Evolutionary conservation across 1,284 basidiomycete species (phyloP).

Genomic region (Malassezia restricta): DNA sequence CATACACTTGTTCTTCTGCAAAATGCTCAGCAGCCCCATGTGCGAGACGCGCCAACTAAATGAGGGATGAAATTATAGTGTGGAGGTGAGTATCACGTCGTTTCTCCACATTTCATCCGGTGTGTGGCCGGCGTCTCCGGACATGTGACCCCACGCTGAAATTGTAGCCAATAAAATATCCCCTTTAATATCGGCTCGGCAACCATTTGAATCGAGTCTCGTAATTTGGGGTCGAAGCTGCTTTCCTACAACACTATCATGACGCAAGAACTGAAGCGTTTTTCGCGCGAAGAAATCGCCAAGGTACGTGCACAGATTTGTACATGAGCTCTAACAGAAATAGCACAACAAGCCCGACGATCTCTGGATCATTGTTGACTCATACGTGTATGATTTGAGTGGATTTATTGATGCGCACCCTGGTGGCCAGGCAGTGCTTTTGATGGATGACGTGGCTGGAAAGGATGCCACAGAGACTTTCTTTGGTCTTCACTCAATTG

Average conservation of each 20-base stretch:
- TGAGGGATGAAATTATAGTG: too few species aligned
- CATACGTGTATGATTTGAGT: constrained; percentile 43
- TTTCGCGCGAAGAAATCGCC: constrained; percentile 13
- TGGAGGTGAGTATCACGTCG: too few species aligned
- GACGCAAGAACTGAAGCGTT: constrained; percentile 21
- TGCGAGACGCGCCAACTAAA: too few species aligned
- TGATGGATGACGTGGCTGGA: constrained; percentile 40
- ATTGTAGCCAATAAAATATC: too few species aligned
- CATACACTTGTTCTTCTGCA: constrained; percentile 86
- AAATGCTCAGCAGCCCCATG: constrained; percentile 81
- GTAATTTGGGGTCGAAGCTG: too few species aligned
- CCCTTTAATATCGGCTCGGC: too few species aligned
- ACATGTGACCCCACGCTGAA: too few species aligned
- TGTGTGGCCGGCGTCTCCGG: background rate
- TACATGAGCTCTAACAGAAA: background rate
- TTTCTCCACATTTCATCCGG: background rate
- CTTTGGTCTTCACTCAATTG: constrained; percentile 44
- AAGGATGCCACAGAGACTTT: constrained; percentile 44
- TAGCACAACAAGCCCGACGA: constrained; percentile 32
- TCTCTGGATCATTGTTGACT: constrained; percentile 39
- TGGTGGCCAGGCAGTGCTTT: constrained; percentile 41
- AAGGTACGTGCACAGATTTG: constrained; percentile 4
- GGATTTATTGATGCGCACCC: constrained; percentile 44
- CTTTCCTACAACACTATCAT: background rate
- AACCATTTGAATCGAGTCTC: too few species aligned